These are phyloP conservation scores for Fusarium veterinarium DNA, from an alignment of 2,329 filamentous ascomycete genomes.

Conservation along the genomic window DNA sequence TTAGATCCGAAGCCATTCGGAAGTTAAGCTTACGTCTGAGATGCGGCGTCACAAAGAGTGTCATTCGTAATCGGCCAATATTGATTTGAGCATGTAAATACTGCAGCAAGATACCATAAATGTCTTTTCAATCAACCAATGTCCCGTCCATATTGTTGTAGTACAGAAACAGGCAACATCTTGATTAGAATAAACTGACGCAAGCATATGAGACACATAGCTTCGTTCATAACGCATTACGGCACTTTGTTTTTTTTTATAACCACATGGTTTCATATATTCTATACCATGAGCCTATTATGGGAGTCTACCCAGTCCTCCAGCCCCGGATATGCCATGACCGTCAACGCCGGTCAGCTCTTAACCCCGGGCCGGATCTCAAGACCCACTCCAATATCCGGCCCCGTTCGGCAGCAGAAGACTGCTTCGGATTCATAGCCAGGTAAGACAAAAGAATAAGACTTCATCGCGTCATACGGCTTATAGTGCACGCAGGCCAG, in stretches of 20 bases:
- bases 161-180: background rate
- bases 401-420: background rate
- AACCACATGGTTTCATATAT: rapidly evolving
- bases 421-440: background rate
- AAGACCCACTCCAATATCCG: slow-evolving; percentile 15
- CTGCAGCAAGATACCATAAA: background rate
- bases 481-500: rapidly evolving
- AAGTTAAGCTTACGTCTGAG: slow-evolving; percentile 20
- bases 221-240: background rate
- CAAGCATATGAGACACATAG: rapidly evolving
- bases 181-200: rapidly evolving
- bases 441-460: background rate
- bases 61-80: background rate
- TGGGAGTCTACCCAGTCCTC: background rate
- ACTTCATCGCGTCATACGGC: background rate
- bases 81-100: background rate
- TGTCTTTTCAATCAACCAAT: rapidly evolving
- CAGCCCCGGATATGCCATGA: too few species aligned
- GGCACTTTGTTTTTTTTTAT: too few species aligned
- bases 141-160: background rate
- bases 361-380: background rate
- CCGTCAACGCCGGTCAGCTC: background rate
- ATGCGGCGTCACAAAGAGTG: background rate
- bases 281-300: too few species aligned
- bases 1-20: slow-evolving; percentile 43